phyloP scores from a whole-genome alignment of 2,329 filamentous ascomycete genomes.

The Colletotrichum falcatum region DNA sequence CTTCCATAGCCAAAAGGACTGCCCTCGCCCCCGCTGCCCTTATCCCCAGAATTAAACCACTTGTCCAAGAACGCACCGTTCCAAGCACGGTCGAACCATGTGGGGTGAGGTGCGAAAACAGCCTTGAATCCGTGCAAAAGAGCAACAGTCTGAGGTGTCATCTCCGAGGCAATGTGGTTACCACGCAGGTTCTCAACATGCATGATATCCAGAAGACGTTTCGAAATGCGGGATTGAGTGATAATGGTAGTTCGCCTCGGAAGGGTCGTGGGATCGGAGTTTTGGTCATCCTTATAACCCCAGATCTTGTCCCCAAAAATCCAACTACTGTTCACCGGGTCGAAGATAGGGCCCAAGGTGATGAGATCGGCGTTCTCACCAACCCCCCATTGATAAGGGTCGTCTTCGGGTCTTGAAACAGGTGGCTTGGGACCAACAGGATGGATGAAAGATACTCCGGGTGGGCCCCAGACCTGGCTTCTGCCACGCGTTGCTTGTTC shows the following conservation, averaged over 20 bases:
- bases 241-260: conserved; percentile 81
- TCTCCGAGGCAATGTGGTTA: conserved; percentile 83
- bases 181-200: conserved; percentile 80
- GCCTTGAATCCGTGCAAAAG: conserved; percentile 85
- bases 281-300: conserved; percentile 68
- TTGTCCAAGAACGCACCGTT: conserved; percentile 62
- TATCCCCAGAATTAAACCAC: conserved; percentile 71
- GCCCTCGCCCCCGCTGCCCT: conserved; percentile 65
- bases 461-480: conserved; percentile 74
- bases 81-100: conserved; percentile 84
- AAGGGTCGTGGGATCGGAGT: conserved; percentile 64
- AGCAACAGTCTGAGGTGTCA: conserved; percentile 80
- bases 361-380: conserved; percentile 81
- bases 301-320: conserved; percentile 76
- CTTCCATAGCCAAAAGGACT: conserved; percentile 70
- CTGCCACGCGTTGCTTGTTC: conserved; percentile 63
- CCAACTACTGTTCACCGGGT: conserved; percentile 79
- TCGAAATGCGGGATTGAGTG: conserved; percentile 80
- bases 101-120: conserved; percentile 81
- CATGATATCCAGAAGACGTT: conserved; percentile 79
- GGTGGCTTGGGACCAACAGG: conserved; percentile 75
- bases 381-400: conserved; percentile 80
- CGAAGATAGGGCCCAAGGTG: conserved; percentile 81
- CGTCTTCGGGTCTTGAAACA: conserved; percentile 65
- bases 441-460: conserved; percentile 67